Evolutionary conservation across 2,329 filamentous ascomycete genomes (phyloP), one percentile per base, ranked within the genome.

Genomic region (Samsoniella hepiali): DNA sequence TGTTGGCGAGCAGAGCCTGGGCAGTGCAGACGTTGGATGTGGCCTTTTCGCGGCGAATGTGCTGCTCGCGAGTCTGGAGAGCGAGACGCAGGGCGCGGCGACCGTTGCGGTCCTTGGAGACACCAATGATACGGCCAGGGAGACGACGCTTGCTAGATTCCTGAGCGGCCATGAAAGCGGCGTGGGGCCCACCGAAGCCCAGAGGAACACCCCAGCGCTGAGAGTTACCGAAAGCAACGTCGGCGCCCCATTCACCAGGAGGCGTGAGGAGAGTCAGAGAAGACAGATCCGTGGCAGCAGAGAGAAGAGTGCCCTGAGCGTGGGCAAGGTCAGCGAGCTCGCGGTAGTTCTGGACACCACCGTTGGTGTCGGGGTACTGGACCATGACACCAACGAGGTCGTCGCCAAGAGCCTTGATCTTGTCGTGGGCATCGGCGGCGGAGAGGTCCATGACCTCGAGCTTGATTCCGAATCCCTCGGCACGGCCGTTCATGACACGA

Each of bases 11-110:
- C 32, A 98, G 80, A 9, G 94, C 94, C 77, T 98, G 94, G 1
- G 94, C 93, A 1, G 94, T 98, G 80, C 94, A 98, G 65, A 97
- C 93, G 73, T 98, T 98, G 81, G 93, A 97, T 1, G 94, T 98
- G 1, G 94, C 94, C 83, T 97, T 97, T 75, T 98, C 94, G 72
- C 94, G 86, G 68, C 94, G 86, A 74, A 98, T 97, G 75, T 98
- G 94, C 79, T 98, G 94, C 78, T 98, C 94, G 70, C 94, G 84
- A 10, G 94, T 97, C 78, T 98, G 94, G 10, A 67, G 64, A 32
- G 93, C 90, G 71, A 97, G 79, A 71, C 94, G 85, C 68, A 96
- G 88, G 5, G 93, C 94, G 13, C 84, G 88, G 67, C 91, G 86
- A 8, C 94, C 94, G 5, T 93, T 82, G 62, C 94, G 85, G 73